Percentiles rank a stretch among this genome's conserved stretches.
phyloP scores from a whole-genome alignment of 2,329 filamentous ascomycete species.

The Pseudocercospora musae region DNA sequence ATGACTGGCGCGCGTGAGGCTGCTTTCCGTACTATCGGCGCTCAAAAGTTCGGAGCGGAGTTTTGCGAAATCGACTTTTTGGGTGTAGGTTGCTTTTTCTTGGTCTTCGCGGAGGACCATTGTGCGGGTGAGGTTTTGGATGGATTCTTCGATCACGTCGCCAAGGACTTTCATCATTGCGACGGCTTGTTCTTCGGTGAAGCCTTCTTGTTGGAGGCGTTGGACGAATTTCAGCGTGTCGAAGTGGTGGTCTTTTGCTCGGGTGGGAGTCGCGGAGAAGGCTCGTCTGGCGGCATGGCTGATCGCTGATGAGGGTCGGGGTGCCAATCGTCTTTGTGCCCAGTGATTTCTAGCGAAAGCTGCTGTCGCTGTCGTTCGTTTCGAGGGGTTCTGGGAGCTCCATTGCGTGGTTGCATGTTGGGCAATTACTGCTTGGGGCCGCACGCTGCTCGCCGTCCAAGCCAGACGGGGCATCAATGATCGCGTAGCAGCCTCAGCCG shows the following conservation, averaged over 20 bases:
- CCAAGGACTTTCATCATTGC: slow-evolving; percentile 98
- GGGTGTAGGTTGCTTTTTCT: slow-evolving; percentile 70
- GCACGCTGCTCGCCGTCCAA: slow-evolving; percentile 33
- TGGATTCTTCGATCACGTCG: slow-evolving; percentile 96
- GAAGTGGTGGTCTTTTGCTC: slow-evolving; percentile 82
- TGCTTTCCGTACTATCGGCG: slow-evolving; percentile 85
- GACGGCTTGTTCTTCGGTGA: slow-evolving; percentile 89
- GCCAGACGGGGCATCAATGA: slow-evolving; percentile 39
- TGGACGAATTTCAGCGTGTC: slow-evolving; percentile 98
- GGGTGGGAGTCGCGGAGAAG: slow-evolving; percentile 67
- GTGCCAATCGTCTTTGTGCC: slow-evolving; percentile 15
- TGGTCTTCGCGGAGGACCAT: slow-evolving; percentile 97
- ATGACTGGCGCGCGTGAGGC: slow-evolving; percentile 82
- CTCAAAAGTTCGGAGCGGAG: slow-evolving; percentile 90
- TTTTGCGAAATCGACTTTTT: slow-evolving; percentile 98
- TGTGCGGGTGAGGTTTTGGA: slow-evolving; percentile 93
- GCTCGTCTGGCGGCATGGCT: slow-evolving; percentile 13
- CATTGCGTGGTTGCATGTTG: slow-evolving; percentile 13
- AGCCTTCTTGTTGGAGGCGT: slow-evolving; percentile 81
- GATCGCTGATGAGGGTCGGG: slow-evolving; percentile 7
- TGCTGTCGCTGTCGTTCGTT: slow-evolving; percentile 21
- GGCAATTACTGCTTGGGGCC: slow-evolving; percentile 21
- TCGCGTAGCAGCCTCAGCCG: slow-evolving; percentile 36
- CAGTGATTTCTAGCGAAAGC: slow-evolving; percentile 21
- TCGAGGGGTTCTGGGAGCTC: slow-evolving; percentile 2